phyloP scores from a whole-genome alignment of 1,284 basidiomycete species.

The Ustilago cynodontis region DNA sequence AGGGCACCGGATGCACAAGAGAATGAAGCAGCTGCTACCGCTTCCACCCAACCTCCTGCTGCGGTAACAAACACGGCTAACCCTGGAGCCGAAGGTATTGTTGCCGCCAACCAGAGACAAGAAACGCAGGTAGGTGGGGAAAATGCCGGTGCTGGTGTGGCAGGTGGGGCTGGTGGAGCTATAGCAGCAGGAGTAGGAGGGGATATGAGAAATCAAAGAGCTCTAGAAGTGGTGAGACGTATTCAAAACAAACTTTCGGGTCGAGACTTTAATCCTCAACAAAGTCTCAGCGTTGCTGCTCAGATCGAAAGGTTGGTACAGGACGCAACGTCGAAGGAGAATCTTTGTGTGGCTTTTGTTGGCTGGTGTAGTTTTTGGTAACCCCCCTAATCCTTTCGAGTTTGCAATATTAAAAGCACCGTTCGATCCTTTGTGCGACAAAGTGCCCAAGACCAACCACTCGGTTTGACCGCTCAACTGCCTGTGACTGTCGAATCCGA shows the following conservation, averaged over 20 bases:
- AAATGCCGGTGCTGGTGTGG: background rate
- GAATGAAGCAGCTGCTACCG: slow-evolving; percentile 49
- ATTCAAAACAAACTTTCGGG: slow-evolving; percentile 69
- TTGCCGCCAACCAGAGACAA: slow-evolving; percentile 20
- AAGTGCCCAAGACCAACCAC: no score
- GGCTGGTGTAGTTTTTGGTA: slow-evolving; percentile 68
- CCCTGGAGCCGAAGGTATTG: slow-evolving; percentile 6
- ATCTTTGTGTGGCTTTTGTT: slow-evolving; percentile 67
- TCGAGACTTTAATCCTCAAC: slow-evolving; percentile 63
- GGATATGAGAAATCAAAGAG: slow-evolving; percentile 64
- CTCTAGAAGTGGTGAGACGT: slow-evolving; percentile 65
- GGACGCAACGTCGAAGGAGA: slow-evolving; percentile 67
- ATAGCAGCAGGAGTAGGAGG: slow-evolving; percentile 17
- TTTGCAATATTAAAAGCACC: no score
- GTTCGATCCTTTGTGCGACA: no score
- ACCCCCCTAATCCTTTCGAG: background rate
- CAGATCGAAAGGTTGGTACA: slow-evolving; percentile 65
- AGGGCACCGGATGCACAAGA: slow-evolving; percentile 64
- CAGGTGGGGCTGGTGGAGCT: slow-evolving; percentile 3
- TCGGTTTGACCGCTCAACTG: no score
- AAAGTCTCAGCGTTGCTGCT: slow-evolving; percentile 53
- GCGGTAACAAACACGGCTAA: slow-evolving; percentile 20
- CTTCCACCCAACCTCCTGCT: slow-evolving; percentile 5
- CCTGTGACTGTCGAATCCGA: no score
- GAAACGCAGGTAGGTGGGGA: background rate